Evolutionary conservation across 345 rosid species (phyloP), one percentile per base, ranked within the genome.

Genomic region (Brassica cretica): DNA sequence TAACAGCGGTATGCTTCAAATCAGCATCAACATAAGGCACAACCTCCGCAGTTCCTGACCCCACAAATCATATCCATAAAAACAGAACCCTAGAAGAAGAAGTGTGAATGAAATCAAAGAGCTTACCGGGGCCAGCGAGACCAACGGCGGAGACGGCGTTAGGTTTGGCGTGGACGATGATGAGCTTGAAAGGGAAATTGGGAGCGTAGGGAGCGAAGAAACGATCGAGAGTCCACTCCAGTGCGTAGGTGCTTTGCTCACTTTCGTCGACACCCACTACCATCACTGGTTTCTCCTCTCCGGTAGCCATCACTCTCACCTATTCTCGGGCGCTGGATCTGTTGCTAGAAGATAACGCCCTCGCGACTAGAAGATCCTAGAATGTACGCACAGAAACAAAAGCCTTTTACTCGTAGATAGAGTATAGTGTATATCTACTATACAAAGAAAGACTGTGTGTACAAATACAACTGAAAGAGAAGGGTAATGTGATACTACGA

Each of bases 211-310:
- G 90, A 67, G 84, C 71, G 83, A 93, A 88, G 87, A 95, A 93
- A 62, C 79, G 94, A 75, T 89, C 91, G 5, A 95, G 85, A 1
- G 93, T 89, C 99, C 99, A 95, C 76, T 88, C 86, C 71, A 95
- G 74, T 0, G 97, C 98, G 90, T 93, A 93, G 4, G 16, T 44
- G 78, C 97, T 91, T 30, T 84, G 92, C 63, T 89, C 89, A 73
- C 94, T 89, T 0, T 89, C 92, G 76, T 91, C 97, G 37, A 88
- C 56, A 2, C 88, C 97, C 0, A 89, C 82, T 0, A 89, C 67
- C 92, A 89, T 87, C 73, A 83, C 84, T 19, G 85, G 82, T 71
- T 88, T 89, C 59, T 85, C 89, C 0, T 60, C 79, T 69, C 75
- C 14, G 11, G 71, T 76, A 59, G 93, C 83, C 91, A 83, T 86